Percentiles rank a stretch among this genome's conserved stretches.
Conservation (phyloP, 148 eudicot genomes). For the Drosera capensis region DNA sequence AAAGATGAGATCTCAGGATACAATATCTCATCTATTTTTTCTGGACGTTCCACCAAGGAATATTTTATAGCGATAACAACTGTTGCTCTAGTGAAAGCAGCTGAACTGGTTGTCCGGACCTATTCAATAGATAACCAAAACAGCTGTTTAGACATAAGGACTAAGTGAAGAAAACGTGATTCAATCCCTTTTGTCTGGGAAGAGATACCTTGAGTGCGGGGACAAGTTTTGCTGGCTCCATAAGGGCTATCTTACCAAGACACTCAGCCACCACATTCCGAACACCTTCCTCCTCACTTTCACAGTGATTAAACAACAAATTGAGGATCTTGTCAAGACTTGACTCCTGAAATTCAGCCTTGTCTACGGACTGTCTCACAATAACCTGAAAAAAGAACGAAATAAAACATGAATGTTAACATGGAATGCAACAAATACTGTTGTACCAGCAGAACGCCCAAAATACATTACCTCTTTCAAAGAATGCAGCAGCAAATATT, state of each 20-base stretch:
- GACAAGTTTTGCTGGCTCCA: conserved; percentile 80
- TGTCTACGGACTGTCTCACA: conserved; percentile 94
- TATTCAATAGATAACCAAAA: conserved; percentile 12
- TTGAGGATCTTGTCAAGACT: conserved; percentile 93
- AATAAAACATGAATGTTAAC: not conserved
- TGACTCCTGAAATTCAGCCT: conserved; percentile 88
- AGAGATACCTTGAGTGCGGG: conserved; percentile 78
- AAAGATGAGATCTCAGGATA: conserved; percentile 89
- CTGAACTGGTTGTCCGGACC: conserved; percentile 57
- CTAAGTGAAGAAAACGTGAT: not conserved
- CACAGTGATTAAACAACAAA: conserved; percentile 84
- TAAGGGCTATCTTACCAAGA: conserved; percentile 90
- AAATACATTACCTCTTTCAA: conserved; percentile 63
- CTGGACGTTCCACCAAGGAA: conserved; percentile 90
- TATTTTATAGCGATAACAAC: conserved; percentile 85
- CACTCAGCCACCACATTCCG: conserved; percentile 99
- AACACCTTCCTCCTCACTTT: conserved; percentile 99
- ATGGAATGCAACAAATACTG: not conserved
- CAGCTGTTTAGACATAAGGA: conserved; percentile 2
- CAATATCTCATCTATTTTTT: conserved; percentile 74
- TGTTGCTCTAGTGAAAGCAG: conserved; percentile 94
- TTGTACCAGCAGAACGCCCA: too few relatives aligned
- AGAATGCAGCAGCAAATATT: conserved; percentile 86
- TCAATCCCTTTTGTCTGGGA: not conserved
- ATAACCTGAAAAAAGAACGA: conserved; percentile 47